phyloP scores from a whole-genome alignment of 176 grass and related monocot genomes.

The Olyra latifolia region DNA sequence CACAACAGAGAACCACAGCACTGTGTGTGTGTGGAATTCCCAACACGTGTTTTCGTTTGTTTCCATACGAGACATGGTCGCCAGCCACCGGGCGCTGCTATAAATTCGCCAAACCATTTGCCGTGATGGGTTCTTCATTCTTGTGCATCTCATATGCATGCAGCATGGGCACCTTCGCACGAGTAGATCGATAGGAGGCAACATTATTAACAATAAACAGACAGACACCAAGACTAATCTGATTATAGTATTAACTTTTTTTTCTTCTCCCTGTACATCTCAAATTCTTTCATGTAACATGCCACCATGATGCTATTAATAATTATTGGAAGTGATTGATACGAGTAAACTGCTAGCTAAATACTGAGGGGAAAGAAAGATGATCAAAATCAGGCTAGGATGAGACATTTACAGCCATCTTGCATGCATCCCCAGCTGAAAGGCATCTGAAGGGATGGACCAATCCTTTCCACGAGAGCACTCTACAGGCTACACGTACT shows the following conservation, averaged over 20 bases:
- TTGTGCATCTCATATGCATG: too few relatives aligned
- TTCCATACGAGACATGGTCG: too few relatives aligned
- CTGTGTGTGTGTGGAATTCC: too few relatives aligned
- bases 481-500: constrained; percentile 6
- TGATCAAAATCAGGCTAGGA: constrained; percentile 19
- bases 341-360: neutral
- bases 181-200: too few relatives aligned
- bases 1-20: too few relatives aligned
- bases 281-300: neutral
- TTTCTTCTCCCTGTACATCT: neutral
- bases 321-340: neutral
- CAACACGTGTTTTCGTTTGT: too few relatives aligned
- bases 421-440: neutral
- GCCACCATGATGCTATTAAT: neutral
- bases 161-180: too few relatives aligned
- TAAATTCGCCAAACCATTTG: too few relatives aligned
- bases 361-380: neutral
- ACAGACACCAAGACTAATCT: neutral
- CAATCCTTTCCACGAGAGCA: neutral
- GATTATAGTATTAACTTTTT: neutral
- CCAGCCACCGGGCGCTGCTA: too few relatives aligned
- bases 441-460: neutral
- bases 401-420: constrained; percentile 26
- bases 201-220: too few relatives aligned
- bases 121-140: too few relatives aligned